Evolutionary conservation across 805 yeast genomes (phyloP).

Genomic region (Nakazawaea molendinolei): DNA sequence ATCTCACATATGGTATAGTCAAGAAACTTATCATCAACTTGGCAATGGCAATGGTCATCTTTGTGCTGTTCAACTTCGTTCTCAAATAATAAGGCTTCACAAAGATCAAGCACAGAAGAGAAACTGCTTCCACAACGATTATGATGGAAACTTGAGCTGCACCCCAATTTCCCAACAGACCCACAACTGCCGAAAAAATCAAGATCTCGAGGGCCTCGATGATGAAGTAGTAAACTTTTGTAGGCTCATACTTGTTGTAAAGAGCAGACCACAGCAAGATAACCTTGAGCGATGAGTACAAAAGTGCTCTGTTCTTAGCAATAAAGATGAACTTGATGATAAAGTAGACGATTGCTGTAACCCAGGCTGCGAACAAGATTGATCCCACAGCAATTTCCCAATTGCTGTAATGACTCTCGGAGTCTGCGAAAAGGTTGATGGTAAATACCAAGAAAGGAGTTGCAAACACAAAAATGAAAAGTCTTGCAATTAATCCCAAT

Average conservation of each 20-base stretch:
- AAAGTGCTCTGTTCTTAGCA: constrained; percentile 16
- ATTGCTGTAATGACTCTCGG: not conserved
- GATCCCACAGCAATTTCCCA: constrained; percentile 27
- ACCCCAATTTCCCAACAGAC: constrained; percentile 37
- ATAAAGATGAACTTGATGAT: constrained; percentile 25
- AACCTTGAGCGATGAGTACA: constrained; percentile 41
- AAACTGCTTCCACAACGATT: constrained; percentile 28
- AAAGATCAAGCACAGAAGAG: constrained; percentile 19
- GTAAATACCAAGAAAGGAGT: constrained; percentile 39
- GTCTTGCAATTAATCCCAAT: constrained; percentile 28
- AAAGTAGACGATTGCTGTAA: constrained; percentile 28
- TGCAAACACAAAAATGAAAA: constrained; percentile 29
- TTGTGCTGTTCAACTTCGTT: constrained; percentile 25
- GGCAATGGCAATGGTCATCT: constrained; percentile 29
- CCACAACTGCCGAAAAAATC: constrained; percentile 34
- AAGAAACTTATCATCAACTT: constrained; percentile 33
- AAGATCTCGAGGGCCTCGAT: constrained; percentile 29
- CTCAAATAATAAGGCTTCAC: constrained; percentile 27
- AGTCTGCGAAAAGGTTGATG: constrained; percentile 16
- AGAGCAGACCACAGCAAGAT: constrained; percentile 40
- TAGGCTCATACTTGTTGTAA: constrained; percentile 38
- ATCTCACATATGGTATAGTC: constrained; percentile 35
- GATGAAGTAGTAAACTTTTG: constrained; percentile 29
- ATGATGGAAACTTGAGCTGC: constrained; percentile 35
- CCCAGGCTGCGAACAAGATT: constrained; percentile 25